Evolutionary conservation across 106 monocot species (phyloP).

Genomic region (Dioscorea dumetorum): DNA sequence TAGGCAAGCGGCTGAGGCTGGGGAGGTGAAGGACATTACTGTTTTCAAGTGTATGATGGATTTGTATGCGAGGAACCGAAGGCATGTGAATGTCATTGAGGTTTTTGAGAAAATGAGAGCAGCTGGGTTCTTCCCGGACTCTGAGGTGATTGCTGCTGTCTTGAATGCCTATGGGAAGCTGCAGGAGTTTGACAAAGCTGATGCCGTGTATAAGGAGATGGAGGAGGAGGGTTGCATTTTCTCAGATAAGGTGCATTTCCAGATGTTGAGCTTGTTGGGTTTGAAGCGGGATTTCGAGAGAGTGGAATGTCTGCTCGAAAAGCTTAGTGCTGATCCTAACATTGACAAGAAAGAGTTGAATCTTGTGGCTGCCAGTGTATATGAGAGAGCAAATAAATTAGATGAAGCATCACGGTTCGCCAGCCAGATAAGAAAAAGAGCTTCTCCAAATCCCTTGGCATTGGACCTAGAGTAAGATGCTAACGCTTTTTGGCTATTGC

Average conservation of each 20-base stretch:
- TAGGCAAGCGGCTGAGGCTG: conserved; percentile 30
- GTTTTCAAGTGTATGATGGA: conserved; percentile 69
- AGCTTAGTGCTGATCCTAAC: conserved; percentile 45
- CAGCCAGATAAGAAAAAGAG: conserved; percentile 21
- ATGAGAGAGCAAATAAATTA: conserved; percentile 79
- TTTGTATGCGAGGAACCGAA: conserved; percentile 53
- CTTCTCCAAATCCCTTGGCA: conserved; percentile 2
- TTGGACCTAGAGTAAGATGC: neutral
- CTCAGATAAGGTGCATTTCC: conserved; percentile 79
- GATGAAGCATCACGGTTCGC: conserved; percentile 75
- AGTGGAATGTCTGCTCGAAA: conserved; percentile 51
- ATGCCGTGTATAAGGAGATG: conserved; percentile 64
- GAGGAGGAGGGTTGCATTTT: conserved; percentile 78
- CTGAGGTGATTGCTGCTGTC: conserved; percentile 54
- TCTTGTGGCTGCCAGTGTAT: conserved; percentile 62
- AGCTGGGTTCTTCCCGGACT: conserved; percentile 62
- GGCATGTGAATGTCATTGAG: conserved; percentile 65
- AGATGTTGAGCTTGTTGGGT: conserved; percentile 85
- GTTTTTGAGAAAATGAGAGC: conserved; percentile 80
- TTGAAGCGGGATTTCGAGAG: conserved; percentile 54
- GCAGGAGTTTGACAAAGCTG: conserved; percentile 60
- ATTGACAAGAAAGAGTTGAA: conserved; percentile 73
- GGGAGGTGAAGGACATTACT: conserved; percentile 57
- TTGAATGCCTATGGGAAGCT: conserved; percentile 90
- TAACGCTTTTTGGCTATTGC: too few relatives aligned